phyloP scores from a whole-genome alignment of 768 basidiomycete species.

The Kwoniella botswanensis region DNA sequence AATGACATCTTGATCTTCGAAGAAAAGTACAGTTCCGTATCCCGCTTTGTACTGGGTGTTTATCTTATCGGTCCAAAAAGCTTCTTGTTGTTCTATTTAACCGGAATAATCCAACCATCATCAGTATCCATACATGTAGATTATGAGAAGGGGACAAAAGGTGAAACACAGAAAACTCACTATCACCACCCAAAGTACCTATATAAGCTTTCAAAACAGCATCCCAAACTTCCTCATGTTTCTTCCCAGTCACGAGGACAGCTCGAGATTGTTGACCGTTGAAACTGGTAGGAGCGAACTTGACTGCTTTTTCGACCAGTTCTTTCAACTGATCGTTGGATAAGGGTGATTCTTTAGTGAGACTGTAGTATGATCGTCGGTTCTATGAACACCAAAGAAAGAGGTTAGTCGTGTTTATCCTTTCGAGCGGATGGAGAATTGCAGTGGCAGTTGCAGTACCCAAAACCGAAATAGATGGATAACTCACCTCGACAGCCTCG shows the following conservation, averaged over 20 bases:
- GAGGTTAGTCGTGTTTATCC: too few species aligned
- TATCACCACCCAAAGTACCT: slow-evolving; percentile 23
- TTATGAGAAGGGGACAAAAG: neutral
- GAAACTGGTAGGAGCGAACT: slow-evolving; percentile 57
- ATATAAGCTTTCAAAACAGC: slow-evolving; percentile 19
- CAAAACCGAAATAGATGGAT: neutral
- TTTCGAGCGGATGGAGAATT: too few species aligned
- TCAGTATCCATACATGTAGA: neutral
- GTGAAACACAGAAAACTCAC: slow-evolving; percentile 14
- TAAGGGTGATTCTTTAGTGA: slow-evolving; percentile 51
- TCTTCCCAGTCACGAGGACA: slow-evolving; percentile 53
- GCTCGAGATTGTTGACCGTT: slow-evolving; percentile 58
- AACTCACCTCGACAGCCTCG: slow-evolving; percentile 47
- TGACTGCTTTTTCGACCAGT: slow-evolving; percentile 55
- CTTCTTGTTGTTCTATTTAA: slow-evolving; percentile 24
- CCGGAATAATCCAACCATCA: neutral
- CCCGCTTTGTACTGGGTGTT: slow-evolving; percentile 45
- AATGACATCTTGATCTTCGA: slow-evolving; percentile 57
- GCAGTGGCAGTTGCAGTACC: too few species aligned
- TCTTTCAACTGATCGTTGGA: slow-evolving; percentile 51
- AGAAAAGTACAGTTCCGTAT: slow-evolving; percentile 59
- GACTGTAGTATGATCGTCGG: slow-evolving; percentile 56
- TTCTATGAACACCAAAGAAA: slow-evolving; percentile 21
- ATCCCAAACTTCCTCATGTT: slow-evolving; percentile 55
- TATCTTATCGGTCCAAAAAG: slow-evolving; percentile 38